Base-by-base conservation (phyloP, 2,329 filamentous ascomycete species). In the Neonectria neomacrospora region DNA sequence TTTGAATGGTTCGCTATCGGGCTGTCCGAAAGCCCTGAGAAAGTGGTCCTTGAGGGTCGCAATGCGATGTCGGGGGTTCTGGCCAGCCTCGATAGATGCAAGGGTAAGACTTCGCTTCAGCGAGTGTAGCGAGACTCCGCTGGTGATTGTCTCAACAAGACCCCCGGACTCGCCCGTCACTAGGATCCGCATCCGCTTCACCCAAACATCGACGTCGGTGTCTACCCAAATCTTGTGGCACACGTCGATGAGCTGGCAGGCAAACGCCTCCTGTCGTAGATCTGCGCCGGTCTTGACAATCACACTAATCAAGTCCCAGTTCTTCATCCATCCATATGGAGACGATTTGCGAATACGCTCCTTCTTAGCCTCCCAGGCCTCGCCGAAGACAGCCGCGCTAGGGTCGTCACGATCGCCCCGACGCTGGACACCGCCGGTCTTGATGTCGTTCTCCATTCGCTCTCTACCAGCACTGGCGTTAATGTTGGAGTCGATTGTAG, bases 241-340 rank as follows among this genome's bases (percentile, higher is more conserved):
- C 12, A 94, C 90, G 61, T 88, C 84, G 69, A 96, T 96, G 47
- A 96, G 85, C 79, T 96, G 92, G 75, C 92, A 95, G 7, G 92
- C 92, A 77, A 96, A 96, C 0, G 92, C 92, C 78, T 96, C 92
- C 80, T 96, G 92, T 54, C 92, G 86, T 65, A 96, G 81, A 78
- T 96, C 92, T 2, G 91, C 91, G 3, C 92, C 92, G 11, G 92
- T 96, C 81, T 96, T 96, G 71, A 96, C 90, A 74, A 96, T 96
- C 63, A 96, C 92, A 74, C 91, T 94, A 66, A 96, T 84, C 23
- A 96, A 84, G 73, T 96, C 92, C 92, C 92, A 96, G 74, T 94
- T 95, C 80, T 92, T 92, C 89, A 94, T 93, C 88, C 91, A 93
- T 10, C 92, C 92, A 74, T 94, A 96, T 0, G 92, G 92, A 1